Percentiles rank a stretch among this genome's conserved stretches.
Conservation (phyloP, 345 rosid species). For the Excoecaria cochinchinensis region DNA sequence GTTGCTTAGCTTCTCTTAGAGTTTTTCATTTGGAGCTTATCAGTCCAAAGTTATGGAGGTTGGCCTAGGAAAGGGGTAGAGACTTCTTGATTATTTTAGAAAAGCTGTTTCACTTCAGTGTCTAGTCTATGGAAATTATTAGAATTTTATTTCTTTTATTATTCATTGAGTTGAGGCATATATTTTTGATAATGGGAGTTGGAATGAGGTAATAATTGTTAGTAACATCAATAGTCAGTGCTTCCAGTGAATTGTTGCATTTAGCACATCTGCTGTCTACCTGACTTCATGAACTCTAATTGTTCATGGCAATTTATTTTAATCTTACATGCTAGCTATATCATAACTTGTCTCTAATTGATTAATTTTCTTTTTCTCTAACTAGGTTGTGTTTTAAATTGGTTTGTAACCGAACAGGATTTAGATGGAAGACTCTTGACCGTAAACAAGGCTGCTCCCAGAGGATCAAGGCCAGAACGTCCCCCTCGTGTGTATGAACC, state of each 20-base stretch:
- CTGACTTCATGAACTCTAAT: too few relatives aligned
- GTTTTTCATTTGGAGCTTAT: not conserved
- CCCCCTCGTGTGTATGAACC: slow-evolving; percentile 52
- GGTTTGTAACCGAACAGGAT: slow-evolving; percentile 44
- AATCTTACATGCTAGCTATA: not conserved
- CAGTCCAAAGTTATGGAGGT: not conserved
- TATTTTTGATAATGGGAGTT: not conserved
- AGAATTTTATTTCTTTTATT: not conserved
- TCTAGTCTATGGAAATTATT: not conserved
- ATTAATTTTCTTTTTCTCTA: not conserved
- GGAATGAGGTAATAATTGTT: not conserved
- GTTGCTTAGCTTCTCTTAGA: not conserved
- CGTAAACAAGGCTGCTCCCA: slow-evolving; percentile 84
- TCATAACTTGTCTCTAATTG: not conserved
- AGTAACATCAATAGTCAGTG: not conserved
- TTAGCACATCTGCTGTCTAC: not conserved
- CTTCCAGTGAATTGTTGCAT: not conserved
- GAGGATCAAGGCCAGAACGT: slow-evolving; percentile 71
- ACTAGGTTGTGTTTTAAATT: slow-evolving; percentile 4
- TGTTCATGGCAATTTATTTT: not conserved
- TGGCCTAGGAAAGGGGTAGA: not conserved
- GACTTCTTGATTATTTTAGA: not conserved
- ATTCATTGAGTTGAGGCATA: not conserved
- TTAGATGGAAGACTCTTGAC: slow-evolving; percentile 69
- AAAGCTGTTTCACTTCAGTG: not conserved